Base-by-base conservation (phyloP, 192 early-diverging fungal species). In the Glomus cerebriforme region DNA sequence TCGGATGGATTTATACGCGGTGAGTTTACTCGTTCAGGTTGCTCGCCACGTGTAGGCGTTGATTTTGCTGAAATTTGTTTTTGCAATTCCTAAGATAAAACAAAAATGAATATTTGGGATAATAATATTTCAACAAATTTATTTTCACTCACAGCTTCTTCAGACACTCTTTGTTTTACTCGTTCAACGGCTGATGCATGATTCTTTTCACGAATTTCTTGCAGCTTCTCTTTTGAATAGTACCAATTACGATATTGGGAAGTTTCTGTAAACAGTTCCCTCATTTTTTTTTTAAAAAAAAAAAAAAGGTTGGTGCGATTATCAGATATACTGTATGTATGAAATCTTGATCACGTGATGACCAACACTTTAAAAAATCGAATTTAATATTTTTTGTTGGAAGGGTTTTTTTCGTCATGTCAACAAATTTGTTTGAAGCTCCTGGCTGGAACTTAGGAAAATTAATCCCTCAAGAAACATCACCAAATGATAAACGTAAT, bases 191-290 rank as follows among this genome's bases (percentile, higher is more conserved):
- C 88, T 63, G 82, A 83, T 69, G 79, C 78, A 73, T 92, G 91
- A 71, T 88, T 88, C 29, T 85, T 85, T 43, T 79, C 82, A 26
- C 93, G 89, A 47, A 91, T 86, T 29, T 89, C 84, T 43, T 85
- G 83, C 47, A 94, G 74, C 0, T 86, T 82, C 27, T 54, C 64
- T 54, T 87, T 86, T 43, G 87, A 90, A 47, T 91, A 93, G 34
- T 90, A 82, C 93, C 93, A 94, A 75, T 94, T 87, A 45, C 86
- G 88, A 80, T 86, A 94, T 73, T 94, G 93, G 34, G 93, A 91
- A 10, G 90, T 86, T 77, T 94, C 90, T 73, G 93, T 87, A 72
- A 86, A 94, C 1, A 94, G 78, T 77, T 83, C 80, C 37, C 83
- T 85, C 66, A 68, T 68, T 43, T 43, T 43, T 43, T 43, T 43